Percentiles rank a stretch among this genome's conserved stretches.
Evolutionary conservation across 108 stramenopile species (phyloP).

Genomic region (Craspedostauros australis): DNA sequence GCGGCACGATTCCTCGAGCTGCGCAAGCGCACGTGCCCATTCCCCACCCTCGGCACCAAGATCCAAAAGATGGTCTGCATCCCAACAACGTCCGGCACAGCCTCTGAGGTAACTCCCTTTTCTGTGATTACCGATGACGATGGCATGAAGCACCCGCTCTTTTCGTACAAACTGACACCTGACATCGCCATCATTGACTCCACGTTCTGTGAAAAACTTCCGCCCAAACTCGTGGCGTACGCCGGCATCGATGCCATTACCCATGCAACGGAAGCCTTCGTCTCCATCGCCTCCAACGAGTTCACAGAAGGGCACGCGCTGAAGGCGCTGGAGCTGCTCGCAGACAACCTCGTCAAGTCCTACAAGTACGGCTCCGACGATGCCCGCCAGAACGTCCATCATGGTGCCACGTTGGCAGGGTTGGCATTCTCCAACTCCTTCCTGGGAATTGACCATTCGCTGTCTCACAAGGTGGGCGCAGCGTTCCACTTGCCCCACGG

Average conservation of each 20-base stretch:
- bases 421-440: constrained; percentile 34
- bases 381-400: constrained; percentile 22
- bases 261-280: constrained; percentile 34
- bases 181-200: constrained; percentile 28
- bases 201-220: constrained; percentile 17
- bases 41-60: constrained; percentile 34
- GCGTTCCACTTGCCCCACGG: constrained; percentile 33
- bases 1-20: constrained; percentile 32
- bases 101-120: constrained; percentile 34
- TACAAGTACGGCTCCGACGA: constrained; percentile 20
- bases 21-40: constrained; percentile 23
- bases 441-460: constrained; percentile 30
- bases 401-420: constrained; percentile 29
- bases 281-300: constrained; percentile 30
- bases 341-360: constrained; percentile 11
- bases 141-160: constrained; percentile 24
- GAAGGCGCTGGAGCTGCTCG: constrained; percentile 29
- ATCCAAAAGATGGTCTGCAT: constrained; percentile 24
- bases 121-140: constrained; percentile 30
- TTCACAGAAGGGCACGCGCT: constrained; percentile 27
- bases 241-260: constrained; percentile 29
- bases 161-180: constrained; percentile 27
- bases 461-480: constrained; percentile 33
- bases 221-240: constrained; percentile 16
- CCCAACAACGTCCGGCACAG: constrained; percentile 44